Evolutionary conservation across 176 grass and related monocot species (phyloP).

Genomic region (Cenchrus purpureus): DNA sequence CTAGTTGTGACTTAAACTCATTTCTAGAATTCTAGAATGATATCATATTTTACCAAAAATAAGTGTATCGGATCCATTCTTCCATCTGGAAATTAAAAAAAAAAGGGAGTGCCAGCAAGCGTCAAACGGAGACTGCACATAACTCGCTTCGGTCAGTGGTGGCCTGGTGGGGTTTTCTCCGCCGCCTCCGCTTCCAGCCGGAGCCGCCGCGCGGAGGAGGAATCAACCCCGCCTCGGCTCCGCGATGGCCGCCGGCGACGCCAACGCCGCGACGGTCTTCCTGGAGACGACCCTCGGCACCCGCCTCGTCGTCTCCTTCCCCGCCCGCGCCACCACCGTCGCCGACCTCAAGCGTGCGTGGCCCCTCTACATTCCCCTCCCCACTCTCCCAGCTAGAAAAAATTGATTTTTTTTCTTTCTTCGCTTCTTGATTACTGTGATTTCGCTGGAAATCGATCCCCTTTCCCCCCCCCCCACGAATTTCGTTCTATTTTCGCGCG

Average conservation of each 20-base stretch:
- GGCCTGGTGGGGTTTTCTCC: neutral
- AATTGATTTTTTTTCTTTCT: neutral
- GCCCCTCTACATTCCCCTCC: neutral
- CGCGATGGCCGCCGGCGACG: slow-evolving; percentile 7
- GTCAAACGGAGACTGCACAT: neutral
- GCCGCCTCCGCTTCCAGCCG: neutral
- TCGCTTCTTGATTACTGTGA: neutral
- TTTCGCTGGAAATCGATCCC: neutral
- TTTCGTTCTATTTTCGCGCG: neutral
- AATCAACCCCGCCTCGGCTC: neutral
- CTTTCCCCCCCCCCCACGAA: neutral
- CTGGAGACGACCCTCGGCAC: slow-evolving; percentile 35
- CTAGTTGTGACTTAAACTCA: too few relatives aligned
- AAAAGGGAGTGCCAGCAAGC: too few relatives aligned
- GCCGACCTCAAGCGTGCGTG: slow-evolving; percentile 32
- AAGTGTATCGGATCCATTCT: too few relatives aligned
- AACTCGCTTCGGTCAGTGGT: too few relatives aligned
- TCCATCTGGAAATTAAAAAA: too few relatives aligned
- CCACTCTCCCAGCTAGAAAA: neutral
- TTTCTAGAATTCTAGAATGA: too few relatives aligned
- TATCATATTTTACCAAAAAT: too few relatives aligned
- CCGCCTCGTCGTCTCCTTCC: slow-evolving; percentile 32
- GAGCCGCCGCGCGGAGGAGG: neutral
- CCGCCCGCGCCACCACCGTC: slow-evolving; percentile 28
- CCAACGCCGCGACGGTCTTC: slow-evolving; percentile 3